Percentiles rank a stretch among this genome's conserved stretches.
Evolutionary conservation across 2,329 filamentous ascomycete genomes (phyloP).

Genomic region (Passalora sequoiae): DNA sequence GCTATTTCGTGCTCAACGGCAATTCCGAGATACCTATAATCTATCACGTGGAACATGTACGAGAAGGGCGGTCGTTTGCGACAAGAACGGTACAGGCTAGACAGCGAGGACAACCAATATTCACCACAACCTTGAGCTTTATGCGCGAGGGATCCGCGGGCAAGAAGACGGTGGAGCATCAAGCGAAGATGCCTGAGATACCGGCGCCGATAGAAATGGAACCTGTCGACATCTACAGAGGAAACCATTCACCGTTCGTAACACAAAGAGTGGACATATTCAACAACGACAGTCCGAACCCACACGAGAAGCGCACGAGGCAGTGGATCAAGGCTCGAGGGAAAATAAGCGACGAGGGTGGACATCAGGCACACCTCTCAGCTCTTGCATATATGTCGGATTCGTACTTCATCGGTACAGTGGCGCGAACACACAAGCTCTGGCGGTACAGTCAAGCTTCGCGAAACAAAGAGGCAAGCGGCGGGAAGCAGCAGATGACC

Average conservation of each 20-base stretch:
- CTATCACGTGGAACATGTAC: slow-evolving; percentile 91
- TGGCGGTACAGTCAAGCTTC: slow-evolving; percentile 58
- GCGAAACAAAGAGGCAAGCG: slow-evolving; percentile 19
- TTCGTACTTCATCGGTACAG: slow-evolving; percentile 86
- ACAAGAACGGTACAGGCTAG: slow-evolving; percentile 94
- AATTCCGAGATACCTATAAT: slow-evolving; percentile 79
- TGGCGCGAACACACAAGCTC: slow-evolving; percentile 72
- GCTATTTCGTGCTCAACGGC: slow-evolving; percentile 94
- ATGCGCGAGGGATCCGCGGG: slow-evolving; percentile 60
- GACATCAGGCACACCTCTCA: slow-evolving; percentile 73
- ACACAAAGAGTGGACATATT: slow-evolving; percentile 53
- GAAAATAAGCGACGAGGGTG: slow-evolving; percentile 65
- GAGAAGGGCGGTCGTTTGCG: slow-evolving; percentile 82
- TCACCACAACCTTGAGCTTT: slow-evolving; percentile 92
- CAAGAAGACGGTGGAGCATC: slow-evolving; percentile 59
- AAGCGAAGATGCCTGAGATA: slow-evolving; percentile 48
- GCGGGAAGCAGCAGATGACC: slow-evolving; percentile 26
- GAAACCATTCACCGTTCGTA: slow-evolving; percentile 51
- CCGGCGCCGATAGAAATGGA: slow-evolving; percentile 40
- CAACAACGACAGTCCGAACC: slow-evolving; percentile 49
- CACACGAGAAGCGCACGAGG: slow-evolving; percentile 61
- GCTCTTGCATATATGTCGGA: slow-evolving; percentile 87
- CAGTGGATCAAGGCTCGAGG: slow-evolving; percentile 72
- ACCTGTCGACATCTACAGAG: slow-evolving; percentile 31
- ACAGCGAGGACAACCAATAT: slow-evolving; percentile 83